Evolutionary conservation across 2,329 filamentous ascomycete genomes (phyloP).

Genomic region (Colletotrichum musae): DNA sequence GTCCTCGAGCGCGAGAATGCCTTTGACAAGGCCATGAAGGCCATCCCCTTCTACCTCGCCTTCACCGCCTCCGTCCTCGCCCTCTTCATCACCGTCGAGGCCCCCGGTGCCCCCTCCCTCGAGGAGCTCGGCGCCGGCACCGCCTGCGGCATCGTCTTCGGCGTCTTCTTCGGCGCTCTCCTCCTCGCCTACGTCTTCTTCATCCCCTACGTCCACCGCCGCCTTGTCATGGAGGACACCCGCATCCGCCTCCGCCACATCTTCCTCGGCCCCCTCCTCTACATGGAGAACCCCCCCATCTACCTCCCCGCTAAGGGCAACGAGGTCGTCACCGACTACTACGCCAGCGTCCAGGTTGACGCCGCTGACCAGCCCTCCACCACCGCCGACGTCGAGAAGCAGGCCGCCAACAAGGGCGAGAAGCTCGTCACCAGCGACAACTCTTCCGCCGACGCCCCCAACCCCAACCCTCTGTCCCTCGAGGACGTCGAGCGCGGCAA

Average conservation of each 20-base stretch:
- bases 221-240: conserved; percentile 50
- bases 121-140: conserved; percentile 52
- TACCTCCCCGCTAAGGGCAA: conserved; percentile 46
- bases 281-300: conserved; percentile 44
- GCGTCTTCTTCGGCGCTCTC: conserved; percentile 50
- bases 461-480: conserved; percentile 19
- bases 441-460: neutral
- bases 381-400: conserved; percentile 23
- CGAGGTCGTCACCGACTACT: conserved; percentile 48
- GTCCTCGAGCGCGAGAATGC: conserved; percentile 40
- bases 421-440: conserved; percentile 26
- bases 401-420: conserved; percentile 27
- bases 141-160: conserved; percentile 47
- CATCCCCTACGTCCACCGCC: conserved; percentile 52
- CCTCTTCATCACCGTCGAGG: conserved; percentile 45
- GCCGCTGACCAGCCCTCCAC: neutral
- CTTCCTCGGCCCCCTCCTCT: conserved; percentile 54
- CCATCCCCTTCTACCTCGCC: conserved; percentile 46
- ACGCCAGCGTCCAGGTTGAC: conserved; percentile 39
- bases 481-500: conserved; percentile 53
- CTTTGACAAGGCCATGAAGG: conserved; percentile 41
- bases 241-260: conserved; percentile 52
- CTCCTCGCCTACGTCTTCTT: conserved; percentile 52
- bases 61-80: conserved; percentile 44
- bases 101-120: conserved; percentile 43